Evolutionary conservation across 2,329 filamentous ascomycete species (phyloP).

Genomic region (Fusarium sp.): DNA sequence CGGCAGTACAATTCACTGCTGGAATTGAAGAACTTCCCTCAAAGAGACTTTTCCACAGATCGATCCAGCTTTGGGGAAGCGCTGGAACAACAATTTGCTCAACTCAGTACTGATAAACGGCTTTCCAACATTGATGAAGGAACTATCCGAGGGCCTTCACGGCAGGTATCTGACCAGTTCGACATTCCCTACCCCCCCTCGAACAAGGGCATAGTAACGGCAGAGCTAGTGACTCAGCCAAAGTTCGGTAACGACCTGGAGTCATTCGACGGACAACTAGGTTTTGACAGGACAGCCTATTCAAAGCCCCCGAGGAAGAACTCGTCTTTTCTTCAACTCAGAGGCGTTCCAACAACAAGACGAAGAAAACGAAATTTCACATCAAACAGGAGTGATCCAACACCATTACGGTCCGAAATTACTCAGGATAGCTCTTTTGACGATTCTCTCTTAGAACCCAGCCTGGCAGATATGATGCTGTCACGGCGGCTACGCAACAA

Average conservation of each 20-base stretch:
- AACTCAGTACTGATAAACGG: conserved; percentile 3
- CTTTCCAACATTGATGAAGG: conserved; percentile 22
- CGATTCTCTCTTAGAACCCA: conserved; percentile 1
- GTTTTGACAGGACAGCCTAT: not conserved
- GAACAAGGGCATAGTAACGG: conserved; percentile 16
- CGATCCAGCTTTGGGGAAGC: conserved; percentile 26
- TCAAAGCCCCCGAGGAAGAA: conserved; percentile 43
- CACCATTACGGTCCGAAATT: not conserved
- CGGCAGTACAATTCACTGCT: conserved; percentile 50
- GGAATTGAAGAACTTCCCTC: conserved; percentile 42
- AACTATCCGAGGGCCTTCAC: conserved; percentile 21
- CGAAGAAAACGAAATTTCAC: conserved; percentile 17
- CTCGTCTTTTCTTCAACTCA: conserved; percentile 47
- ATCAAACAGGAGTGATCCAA: conserved; percentile 8
- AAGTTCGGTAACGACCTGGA: conserved; percentile 12
- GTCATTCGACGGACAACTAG: not conserved
- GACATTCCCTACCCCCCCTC: conserved; percentile 49
- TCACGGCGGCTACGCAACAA: conserved; percentile 30
- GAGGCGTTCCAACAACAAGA: conserved; percentile 24
- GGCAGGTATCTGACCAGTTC: conserved; percentile 49
- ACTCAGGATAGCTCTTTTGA: conserved; percentile 11
- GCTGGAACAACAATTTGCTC: conserved; percentile 13
- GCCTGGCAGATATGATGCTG: not conserved
- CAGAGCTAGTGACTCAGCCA: conserved; percentile 4
- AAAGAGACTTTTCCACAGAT: conserved; percentile 1